Percentiles rank a stretch among this genome's conserved stretches.
phyloP scores from a whole-genome alignment of 2,329 filamentous ascomycete species.

The Alternaria longipes region DNA sequence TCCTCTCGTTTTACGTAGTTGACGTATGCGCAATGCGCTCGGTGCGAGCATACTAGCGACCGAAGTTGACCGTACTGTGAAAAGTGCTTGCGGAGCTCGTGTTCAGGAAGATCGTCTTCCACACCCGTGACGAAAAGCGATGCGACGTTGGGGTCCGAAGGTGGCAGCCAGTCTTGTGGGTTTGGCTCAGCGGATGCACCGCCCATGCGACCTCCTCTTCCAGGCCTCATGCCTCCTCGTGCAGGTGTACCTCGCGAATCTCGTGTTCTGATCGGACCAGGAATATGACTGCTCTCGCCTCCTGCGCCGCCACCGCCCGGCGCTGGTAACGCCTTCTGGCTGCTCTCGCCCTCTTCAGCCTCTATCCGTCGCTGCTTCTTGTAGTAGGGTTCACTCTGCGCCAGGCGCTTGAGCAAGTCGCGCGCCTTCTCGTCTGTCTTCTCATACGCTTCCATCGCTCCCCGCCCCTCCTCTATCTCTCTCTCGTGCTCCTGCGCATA shows the following conservation, averaged over 20 bases:
- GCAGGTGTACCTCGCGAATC: slow-evolving; percentile 57
- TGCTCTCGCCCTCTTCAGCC: slow-evolving; percentile 57
- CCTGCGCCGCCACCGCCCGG: slow-evolving; percentile 43
- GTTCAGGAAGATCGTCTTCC: slow-evolving; percentile 94
- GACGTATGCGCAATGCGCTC: slow-evolving; percentile 95
- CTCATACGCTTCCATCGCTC: slow-evolving; percentile 84
- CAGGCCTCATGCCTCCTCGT: slow-evolving; percentile 52
- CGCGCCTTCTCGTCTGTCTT: slow-evolving; percentile 97
- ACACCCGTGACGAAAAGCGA: slow-evolving; percentile 95
- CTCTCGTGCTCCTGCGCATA: slow-evolving; percentile 98
- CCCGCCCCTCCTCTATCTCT: slow-evolving; percentile 90
- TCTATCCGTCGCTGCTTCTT: slow-evolving; percentile 83
- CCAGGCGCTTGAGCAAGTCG: slow-evolving; percentile 83
- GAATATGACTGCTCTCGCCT: slow-evolving; percentile 52
- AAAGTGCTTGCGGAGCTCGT: slow-evolving; percentile 91
- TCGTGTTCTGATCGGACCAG: slow-evolving; percentile 81
- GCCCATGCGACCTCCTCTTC: slow-evolving; percentile 58
- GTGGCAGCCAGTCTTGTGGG: slow-evolving; percentile 85
- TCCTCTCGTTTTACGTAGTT: slow-evolving; percentile 88
- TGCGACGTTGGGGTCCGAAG: slow-evolving; percentile 83
- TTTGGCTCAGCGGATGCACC: slow-evolving; percentile 77
- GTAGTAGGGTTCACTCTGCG: slow-evolving; percentile 94
- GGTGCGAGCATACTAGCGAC: slow-evolving; percentile 93
- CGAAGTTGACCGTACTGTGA: slow-evolving; percentile 87
- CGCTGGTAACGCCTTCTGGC: slow-evolving; percentile 55